Percentiles rank a stretch among this genome's conserved stretches.
Conservation (phyloP, 345 rosid species). For the Camelina neglecta region DNA sequence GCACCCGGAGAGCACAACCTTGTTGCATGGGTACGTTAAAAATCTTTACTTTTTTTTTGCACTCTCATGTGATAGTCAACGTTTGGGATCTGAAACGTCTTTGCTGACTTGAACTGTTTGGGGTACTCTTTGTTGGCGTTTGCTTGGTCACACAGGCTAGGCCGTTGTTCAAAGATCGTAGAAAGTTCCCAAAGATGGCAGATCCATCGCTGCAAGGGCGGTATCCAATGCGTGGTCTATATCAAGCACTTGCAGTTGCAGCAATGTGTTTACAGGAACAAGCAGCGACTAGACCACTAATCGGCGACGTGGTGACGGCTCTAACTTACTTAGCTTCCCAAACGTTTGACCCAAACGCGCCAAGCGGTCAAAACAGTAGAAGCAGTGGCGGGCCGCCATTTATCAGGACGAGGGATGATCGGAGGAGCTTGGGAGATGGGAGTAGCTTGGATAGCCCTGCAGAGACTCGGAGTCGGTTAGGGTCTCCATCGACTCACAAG, state of each 20-base stretch:
- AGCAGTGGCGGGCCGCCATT: conserved; percentile 61
- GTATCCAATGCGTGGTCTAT: conserved; percentile 93
- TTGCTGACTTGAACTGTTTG: conserved; percentile 11
- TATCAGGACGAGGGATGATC: conserved; percentile 68
- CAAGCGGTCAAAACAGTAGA: conserved; percentile 64
- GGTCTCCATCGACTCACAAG: conserved; percentile 75
- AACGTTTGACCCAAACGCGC: conserved; percentile 71
- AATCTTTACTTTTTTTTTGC: conserved; percentile 6
- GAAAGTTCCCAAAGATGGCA: conserved; percentile 96
- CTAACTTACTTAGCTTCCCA: conserved; percentile 95
- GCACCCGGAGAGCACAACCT: conserved; percentile 92
- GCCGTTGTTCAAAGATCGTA: conserved; percentile 92
- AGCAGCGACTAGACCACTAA: conserved; percentile 93
- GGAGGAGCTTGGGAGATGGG: conserved; percentile 68
- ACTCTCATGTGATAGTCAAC: conserved; percentile 9
- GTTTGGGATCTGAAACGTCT: conserved; percentile 1
- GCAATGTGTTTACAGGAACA: conserved; percentile 99
- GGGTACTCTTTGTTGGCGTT: conserved; percentile 28
- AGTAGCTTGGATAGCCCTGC: conserved; percentile 66
- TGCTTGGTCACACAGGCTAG: conserved; percentile 65
- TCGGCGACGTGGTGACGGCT: conserved; percentile 96
- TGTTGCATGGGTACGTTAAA: conserved; percentile 85
- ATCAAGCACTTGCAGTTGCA: conserved; percentile 98
- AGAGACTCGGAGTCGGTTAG: conserved; percentile 58
- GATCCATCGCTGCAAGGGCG: conserved; percentile 88